Evolutionary conservation across 1,284 basidiomycete species (phyloP).

Genomic region (Ganoderma multipileum): DNA sequence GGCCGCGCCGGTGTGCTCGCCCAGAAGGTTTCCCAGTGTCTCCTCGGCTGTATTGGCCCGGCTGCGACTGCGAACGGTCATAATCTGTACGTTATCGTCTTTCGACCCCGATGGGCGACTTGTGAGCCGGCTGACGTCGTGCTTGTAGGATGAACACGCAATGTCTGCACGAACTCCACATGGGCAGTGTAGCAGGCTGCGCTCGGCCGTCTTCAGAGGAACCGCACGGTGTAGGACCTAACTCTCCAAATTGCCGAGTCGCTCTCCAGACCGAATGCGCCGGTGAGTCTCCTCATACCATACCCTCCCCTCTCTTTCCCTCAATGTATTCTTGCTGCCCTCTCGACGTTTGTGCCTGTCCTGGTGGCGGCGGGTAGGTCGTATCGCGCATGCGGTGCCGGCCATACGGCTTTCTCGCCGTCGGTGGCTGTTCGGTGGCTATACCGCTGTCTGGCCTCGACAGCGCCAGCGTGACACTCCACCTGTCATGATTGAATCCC

Average conservation of each 20-base stretch:
- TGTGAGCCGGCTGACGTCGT: neutral
- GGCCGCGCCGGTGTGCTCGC: neutral
- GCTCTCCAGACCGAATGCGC: conserved; percentile 6
- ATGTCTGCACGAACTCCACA: conserved; percentile 3
- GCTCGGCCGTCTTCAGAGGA: neutral
- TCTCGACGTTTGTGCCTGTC: neutral
- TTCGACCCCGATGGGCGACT: neutral
- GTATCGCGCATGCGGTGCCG: too few relatives aligned
- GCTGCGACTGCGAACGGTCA: neutral
- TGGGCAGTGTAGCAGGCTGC: conserved; percentile 1
- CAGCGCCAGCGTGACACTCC: neutral
- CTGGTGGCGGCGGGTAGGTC: too few relatives aligned
- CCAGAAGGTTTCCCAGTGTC: neutral
- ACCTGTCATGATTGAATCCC: neutral
- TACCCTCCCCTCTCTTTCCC: neutral
- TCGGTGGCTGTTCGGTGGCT: conserved; percentile 4
- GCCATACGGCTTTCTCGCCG: neutral
- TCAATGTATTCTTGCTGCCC: neutral
- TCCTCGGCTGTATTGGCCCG: conserved; percentile 2
- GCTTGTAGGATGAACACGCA: neutral
- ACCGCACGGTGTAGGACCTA: conserved; percentile 3
- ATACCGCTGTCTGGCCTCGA: neutral
- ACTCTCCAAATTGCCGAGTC: conserved; percentile 5
- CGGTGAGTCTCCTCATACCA: neutral
- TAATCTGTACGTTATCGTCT: neutral